These are phyloP conservation scores for Penicillium sp. DNA, from an alignment of 2,329 filamentous ascomycete species.

Conservation along the genomic window DNA sequence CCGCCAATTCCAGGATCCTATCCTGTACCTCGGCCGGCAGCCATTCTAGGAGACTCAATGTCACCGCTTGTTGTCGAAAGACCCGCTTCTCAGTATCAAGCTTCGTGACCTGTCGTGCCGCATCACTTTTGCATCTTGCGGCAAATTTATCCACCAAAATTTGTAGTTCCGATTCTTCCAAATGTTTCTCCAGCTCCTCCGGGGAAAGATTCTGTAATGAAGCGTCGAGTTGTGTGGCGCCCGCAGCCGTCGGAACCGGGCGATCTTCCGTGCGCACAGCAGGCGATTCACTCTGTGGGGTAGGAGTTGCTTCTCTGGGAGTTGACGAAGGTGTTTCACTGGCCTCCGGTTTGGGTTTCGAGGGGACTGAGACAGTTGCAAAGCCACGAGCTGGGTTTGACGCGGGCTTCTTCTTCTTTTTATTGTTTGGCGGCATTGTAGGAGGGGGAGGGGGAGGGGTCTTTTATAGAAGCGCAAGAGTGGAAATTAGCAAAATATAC, in stretches of 20 bases:
- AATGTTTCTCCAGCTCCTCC: slow-evolving; percentile 86
- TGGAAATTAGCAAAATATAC: not conserved
- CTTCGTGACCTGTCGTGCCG: slow-evolving; percentile 73
- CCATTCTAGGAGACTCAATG: slow-evolving; percentile 76
- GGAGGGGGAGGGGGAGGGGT: slow-evolving; percentile 10
- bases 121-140: slow-evolving; percentile 77
- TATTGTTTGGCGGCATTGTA: slow-evolving; percentile 70
- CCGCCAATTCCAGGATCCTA: slow-evolving; percentile 69
- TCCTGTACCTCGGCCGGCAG: slow-evolving; percentile 78
- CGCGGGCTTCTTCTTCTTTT: slow-evolving; percentile 91
- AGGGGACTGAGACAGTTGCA: slow-evolving; percentile 89
- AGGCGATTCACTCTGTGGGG: slow-evolving; percentile 37
- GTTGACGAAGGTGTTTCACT: slow-evolving; percentile 39
- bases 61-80: slow-evolving; percentile 76
- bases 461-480: not conserved
- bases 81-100: slow-evolving; percentile 85
- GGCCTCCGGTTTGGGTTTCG: slow-evolving; percentile 66
- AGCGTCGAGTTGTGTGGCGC: slow-evolving; percentile 24
- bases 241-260: slow-evolving; percentile 11
- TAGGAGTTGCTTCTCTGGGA: slow-evolving; percentile 32
- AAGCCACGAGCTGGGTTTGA: slow-evolving; percentile 90
- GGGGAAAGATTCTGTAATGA: slow-evolving; percentile 67
- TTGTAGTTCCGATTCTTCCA: slow-evolving; percentile 90
- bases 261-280: slow-evolving; percentile 24
- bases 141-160: slow-evolving; percentile 83